Evolutionary conservation across 1,139 yeast species (phyloP).

Genomic region (Spathaspora sp.): DNA sequence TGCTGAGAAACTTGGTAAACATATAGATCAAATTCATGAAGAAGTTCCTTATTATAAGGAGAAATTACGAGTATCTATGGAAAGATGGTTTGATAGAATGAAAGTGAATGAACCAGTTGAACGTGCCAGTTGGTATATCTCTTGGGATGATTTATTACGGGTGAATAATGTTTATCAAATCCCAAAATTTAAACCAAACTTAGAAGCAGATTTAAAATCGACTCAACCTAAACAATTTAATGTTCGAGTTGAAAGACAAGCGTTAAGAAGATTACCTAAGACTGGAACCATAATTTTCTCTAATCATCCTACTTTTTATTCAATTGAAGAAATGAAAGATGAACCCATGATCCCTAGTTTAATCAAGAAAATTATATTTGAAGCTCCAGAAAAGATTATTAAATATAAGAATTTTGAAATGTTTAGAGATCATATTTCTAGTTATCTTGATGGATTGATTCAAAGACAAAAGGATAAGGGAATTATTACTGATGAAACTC

Average conservation of each 20-base stretch:
- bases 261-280: slow-evolving; percentile 49
- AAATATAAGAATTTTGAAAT: slow-evolving; percentile 61
- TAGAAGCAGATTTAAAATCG: slow-evolving; percentile 31
- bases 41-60: slow-evolving; percentile 73
- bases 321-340: slow-evolving; percentile 74
- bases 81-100: slow-evolving; percentile 66
- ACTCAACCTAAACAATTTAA: slow-evolving; percentile 47
- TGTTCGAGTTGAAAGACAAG: slow-evolving; percentile 60
- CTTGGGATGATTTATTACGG: slow-evolving; percentile 67
- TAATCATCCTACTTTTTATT: slow-evolving; percentile 69
- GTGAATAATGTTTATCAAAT: slow-evolving; percentile 55
- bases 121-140: slow-evolving; percentile 73
- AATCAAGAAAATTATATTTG: slow-evolving; percentile 57
- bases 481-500: slow-evolving; percentile 54
- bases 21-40: slow-evolving; percentile 62
- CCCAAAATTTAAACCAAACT: slow-evolving; percentile 28
- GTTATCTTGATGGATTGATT: slow-evolving; percentile 56
- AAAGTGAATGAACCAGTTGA: slow-evolving; percentile 63
- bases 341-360: slow-evolving; percentile 74
- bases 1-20: slow-evolving; percentile 55
- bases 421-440: slow-evolving; percentile 57
- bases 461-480: slow-evolving; percentile 59
- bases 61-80: slow-evolving; percentile 70
- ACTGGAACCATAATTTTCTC: slow-evolving; percentile 52
- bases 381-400: slow-evolving; percentile 64